Base-by-base conservation (phyloP, 345 rosid genomes). In the Clausena lansium region DNA sequence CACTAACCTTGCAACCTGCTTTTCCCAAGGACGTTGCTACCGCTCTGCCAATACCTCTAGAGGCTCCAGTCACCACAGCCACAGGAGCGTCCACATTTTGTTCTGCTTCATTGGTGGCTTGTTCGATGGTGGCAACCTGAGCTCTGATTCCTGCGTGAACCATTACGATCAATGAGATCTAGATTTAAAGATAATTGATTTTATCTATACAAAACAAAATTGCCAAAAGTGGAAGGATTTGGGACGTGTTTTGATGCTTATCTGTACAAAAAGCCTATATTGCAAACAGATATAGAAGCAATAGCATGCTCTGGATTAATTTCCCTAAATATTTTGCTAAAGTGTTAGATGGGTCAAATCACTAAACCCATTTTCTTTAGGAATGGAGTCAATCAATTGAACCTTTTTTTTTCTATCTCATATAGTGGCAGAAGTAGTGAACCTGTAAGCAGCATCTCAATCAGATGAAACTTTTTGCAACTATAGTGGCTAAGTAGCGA, bases 41-140 rank as follows among this genome's bases (percentile, higher is more conserved):
- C 28, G 99, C 92, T 87, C 75, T 97, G 47, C 99, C 98, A 79
- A 97, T 97, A 58, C 99, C 99, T 83, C 99, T 90, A 30, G 99
- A 97, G 50, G 99, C 99, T 86, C 99, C 99, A 13, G 98, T 94
- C 67, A 97, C 92, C 52, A 97, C 76, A 33, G 86, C 98, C 14
- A 93, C 98, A 0, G 97, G 98, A 59, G 98, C 80, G 82, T 96
- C 95, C 68, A 89, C 89, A 72, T 86, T 85, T 41, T 81, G 81
- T 59, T 81, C 82, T 67, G 84, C 84, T 74, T 83, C 91, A 7
- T 73, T 65, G 67, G 77, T 84, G 47, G 87, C 71, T 81, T 86
- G 84, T 80, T 90, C 94, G 71, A 74, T 80, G 70, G 91, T 83
- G 2, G 91, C 88, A 77, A 88, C 88, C 82, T 90, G 97, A 85